Evolutionary conservation across 495 filamentous ascomycete genomes (phyloP), one percentile per base, ranked within the genome.

Genomic region (Hyaloscypha bicolor): DNA sequence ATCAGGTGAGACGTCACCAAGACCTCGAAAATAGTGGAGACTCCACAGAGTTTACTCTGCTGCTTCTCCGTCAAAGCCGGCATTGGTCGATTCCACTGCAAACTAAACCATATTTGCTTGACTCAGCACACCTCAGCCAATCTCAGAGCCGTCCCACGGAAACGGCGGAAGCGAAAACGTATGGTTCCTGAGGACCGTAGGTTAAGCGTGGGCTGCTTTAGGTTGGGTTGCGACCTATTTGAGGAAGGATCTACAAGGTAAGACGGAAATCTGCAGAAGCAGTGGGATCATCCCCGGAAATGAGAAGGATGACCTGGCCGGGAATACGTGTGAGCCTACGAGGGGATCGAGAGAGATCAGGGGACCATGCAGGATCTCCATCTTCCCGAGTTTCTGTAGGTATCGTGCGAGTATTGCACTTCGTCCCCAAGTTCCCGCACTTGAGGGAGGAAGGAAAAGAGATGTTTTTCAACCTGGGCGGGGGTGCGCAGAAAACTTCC

Each of bases 1-100:
- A 57, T 31, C 30, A 59, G 30, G 33, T 59, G 25, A 30, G 58
- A 55, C 42, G 45, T 39, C 22, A 42, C 8, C 62, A 51, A 56
- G 42, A 16, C 42, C 42, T 48, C 42, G 16, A 48, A 16, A 19
- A 48, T 4, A 48, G 42, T 48, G 42, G 42, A 48, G 42, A 48
- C 42, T 48, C 16, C 42, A 48, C 42, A 14, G 8, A 48, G 35
- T 37, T 37, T 37, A 12, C 35, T 37, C 35, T 37, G 35, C 42
- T 48, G 42, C 16, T 19, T 4, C 42, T 48, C 42, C 42, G 42
- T 48, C 42, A 14, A 48, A 19, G 11, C 42, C 42, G 42, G 42
- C 42, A 48, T 48, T 48, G 42, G 42, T 19, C 42, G 16, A 48
- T 14, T 12, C 16, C 16, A 1, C 42, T 48, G 42, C 42, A 48